A percentile compares a stretch with the other conserved stretches of the same genome.
Evolutionary conservation across 176 grass and related monocot genomes (phyloP).

Genomic region (Carex cristatella): DNA sequence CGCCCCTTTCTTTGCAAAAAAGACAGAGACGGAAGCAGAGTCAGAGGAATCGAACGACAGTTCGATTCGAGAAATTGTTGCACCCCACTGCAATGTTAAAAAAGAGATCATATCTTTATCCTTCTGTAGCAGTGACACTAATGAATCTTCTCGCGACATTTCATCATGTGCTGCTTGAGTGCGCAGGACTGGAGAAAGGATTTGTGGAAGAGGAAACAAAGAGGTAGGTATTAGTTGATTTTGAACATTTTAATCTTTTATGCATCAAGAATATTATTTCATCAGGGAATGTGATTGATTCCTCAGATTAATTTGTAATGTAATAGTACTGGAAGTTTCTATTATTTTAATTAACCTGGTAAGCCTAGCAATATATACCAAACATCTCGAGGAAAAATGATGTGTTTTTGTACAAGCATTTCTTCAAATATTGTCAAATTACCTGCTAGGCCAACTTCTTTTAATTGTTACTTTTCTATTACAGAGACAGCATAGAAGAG

Average conservation of each 20-base stretch:
- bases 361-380: not conserved
- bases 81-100: not conserved
- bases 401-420: too few relatives aligned
- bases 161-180: not conserved
- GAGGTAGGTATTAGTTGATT: not conserved
- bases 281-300: not conserved
- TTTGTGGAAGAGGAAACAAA: not conserved
- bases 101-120: not conserved
- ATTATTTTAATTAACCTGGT: not conserved
- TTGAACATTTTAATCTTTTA: not conserved
- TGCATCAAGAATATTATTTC: not conserved
- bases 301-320: too few relatives aligned
- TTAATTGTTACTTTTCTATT: not conserved
- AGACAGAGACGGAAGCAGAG: not conserved
- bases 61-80: not conserved
- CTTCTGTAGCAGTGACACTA: not conserved
- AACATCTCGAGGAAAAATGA: too few relatives aligned
- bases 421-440: too few relatives aligned
- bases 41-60: not conserved
- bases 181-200: not conserved
- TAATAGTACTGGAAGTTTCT: too few relatives aligned
- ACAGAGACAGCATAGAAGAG: too few relatives aligned
- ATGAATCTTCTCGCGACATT: not conserved
- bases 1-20: slow-evolving; percentile 11
- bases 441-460: too few relatives aligned